Conservation (phyloP, 2,329 filamentous ascomycete species). For the Falciphora oryzae region DNA sequence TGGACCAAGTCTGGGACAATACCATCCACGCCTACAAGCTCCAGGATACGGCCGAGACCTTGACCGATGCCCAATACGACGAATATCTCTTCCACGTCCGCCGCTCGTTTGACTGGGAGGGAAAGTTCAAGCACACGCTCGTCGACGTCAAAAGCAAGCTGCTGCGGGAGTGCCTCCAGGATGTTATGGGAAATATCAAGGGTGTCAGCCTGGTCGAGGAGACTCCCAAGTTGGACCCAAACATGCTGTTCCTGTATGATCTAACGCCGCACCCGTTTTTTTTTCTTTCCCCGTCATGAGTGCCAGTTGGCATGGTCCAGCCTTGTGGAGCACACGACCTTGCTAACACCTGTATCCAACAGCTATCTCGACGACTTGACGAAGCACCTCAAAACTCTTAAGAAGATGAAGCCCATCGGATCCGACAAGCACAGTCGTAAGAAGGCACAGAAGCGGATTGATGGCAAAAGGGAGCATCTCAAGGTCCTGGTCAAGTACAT, state of each 20-base stretch:
- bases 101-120: constrained; percentile 77
- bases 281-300: not conserved
- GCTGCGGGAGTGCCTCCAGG: constrained; percentile 63
- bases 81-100: constrained; percentile 80
- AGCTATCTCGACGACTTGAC: constrained; percentile 76
- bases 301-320: not conserved
- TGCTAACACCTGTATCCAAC: constrained; percentile 19
- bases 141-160: constrained; percentile 83
- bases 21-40: constrained; percentile 46
- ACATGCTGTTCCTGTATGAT: constrained; percentile 59
- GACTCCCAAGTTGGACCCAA: constrained; percentile 65
- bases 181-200: constrained; percentile 71
- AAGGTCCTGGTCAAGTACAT: constrained; percentile 47
- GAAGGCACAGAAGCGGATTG: constrained; percentile 53
- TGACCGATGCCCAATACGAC: constrained; percentile 55
- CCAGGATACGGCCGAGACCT: constrained; percentile 45
- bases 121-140: constrained; percentile 65
- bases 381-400: constrained; percentile 56
- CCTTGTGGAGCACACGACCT: not conserved
- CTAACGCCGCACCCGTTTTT: not conserved
- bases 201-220: constrained; percentile 77
- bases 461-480: constrained; percentile 56
- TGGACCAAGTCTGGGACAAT: constrained; percentile 50
- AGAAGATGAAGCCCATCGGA: constrained; percentile 44
- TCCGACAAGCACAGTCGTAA: constrained; percentile 51